Percentiles rank a stretch among this genome's conserved stretches.
Conservation (phyloP, 179 eudicot genomes). For the Beta macrorhiza region DNA sequence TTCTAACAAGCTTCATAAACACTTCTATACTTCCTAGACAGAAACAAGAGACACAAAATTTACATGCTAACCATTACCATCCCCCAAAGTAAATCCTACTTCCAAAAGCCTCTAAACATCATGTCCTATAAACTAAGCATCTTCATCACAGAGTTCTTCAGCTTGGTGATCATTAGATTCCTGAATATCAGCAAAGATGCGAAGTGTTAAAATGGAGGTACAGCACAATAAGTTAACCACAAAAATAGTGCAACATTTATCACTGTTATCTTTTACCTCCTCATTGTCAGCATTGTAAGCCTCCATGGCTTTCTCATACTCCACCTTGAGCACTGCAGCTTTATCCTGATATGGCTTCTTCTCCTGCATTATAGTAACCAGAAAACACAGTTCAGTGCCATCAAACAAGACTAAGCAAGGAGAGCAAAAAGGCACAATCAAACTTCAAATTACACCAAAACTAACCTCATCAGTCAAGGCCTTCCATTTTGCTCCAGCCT, state of each 20-base stretch:
- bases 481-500: constrained; percentile 88
- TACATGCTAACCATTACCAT: constrained; percentile 20
- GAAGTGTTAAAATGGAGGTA: background rate
- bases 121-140: constrained; percentile 26
- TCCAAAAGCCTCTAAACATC: background rate
- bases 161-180: constrained; percentile 36
- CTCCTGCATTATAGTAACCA: constrained; percentile 45
- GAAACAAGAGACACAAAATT: constrained; percentile 19
- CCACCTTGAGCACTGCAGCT: constrained; percentile 70
- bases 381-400: background rate
- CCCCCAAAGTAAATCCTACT: constrained; percentile 7
- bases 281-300: constrained; percentile 44
- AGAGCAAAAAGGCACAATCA: background rate
- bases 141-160: constrained; percentile 47
- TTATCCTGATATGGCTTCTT: constrained; percentile 60
- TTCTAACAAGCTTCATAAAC: constrained; percentile 5
- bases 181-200: constrained; percentile 14
- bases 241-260: background rate
- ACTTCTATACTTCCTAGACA: constrained; percentile 16
- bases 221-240: background rate
- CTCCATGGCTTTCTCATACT: constrained; percentile 57
- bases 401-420: background rate
- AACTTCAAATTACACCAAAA: background rate
- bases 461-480: constrained; percentile 76
- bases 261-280: constrained; percentile 30